Evolutionary conservation across 495 filamentous ascomycete species (phyloP), one percentile per base, ranked within the genome.

Genomic region (Podospora conica): DNA sequence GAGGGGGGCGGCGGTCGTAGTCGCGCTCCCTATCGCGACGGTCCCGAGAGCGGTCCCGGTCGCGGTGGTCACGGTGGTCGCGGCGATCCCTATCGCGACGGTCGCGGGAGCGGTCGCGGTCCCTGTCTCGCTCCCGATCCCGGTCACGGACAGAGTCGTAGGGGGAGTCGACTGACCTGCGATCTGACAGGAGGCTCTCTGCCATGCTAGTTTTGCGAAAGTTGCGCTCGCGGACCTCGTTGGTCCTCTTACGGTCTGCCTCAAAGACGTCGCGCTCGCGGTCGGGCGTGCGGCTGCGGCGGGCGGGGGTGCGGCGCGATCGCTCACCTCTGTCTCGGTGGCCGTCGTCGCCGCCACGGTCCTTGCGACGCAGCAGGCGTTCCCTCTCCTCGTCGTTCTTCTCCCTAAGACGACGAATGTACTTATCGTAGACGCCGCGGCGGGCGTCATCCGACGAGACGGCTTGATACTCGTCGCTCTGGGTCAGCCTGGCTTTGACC

Each of bases 391-490:
- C 74, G 65, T 96, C 93, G 59, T 96, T 91, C 74, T 93, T 92
- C 73, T 98, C 95, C 70, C 88, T 90, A 6, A 97, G 78, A 61
- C 95, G 92, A 53, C 92, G 90, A 65, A 97, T 87, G 70, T 92
- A 84, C 77, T 98, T 99, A 28, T 97, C 96, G 73, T 97, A 98
- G 11, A 92, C 96, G 63, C 85, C 81, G 27, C 87, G 86, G 58
- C 93, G 90, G 40, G 90, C 80, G 28, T 96, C 91, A 23, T 98
- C 95, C 10, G 89, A 85, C 60, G 90, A 83, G 25, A 98, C 71
- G 21, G 88, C 90, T 65, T 88, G 85, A 78, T 89, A 99, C 73
- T 97, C 95, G 12, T 92, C 86, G 29, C 84, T 85, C 63, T 89
- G 89, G 68, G 91, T 88, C 25, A 99, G 82, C 29, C 91, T 86